A percentile compares a stretch with the other conserved stretches of the same genome.
Conservation (phyloP, 176 grass and related monocot species). For the Carex littledalei region DNA sequence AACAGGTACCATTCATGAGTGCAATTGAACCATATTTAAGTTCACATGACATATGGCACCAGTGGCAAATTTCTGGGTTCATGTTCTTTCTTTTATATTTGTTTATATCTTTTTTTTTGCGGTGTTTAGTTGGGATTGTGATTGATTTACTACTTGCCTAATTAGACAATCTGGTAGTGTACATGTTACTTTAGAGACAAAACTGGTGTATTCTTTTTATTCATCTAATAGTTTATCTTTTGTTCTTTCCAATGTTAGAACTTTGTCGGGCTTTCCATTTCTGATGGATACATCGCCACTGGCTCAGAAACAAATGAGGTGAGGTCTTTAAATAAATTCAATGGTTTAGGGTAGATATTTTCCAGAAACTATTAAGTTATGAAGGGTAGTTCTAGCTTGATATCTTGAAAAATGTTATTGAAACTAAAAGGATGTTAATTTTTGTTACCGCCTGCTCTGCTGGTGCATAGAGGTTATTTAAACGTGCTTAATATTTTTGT, state of each 20-base stretch:
- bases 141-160: background rate
- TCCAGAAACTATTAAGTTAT: background rate
- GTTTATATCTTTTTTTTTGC: background rate
- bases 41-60: background rate
- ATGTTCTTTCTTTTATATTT: background rate
- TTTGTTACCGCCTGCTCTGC: background rate
- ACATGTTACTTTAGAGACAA: background rate
- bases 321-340: constrained; percentile 26
- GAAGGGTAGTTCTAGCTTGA: background rate
- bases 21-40: background rate
- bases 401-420: too few species aligned
- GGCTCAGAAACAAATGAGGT: constrained; percentile 99
- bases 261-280: constrained; percentile 95
- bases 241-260: constrained; percentile 43
- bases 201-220: background rate
- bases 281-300: constrained; percentile 96
- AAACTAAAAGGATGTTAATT: too few species aligned
- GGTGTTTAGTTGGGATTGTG: background rate
- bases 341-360: constrained; percentile 5
- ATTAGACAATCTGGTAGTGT: background rate
- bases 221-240: background rate
- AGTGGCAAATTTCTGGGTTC: background rate
- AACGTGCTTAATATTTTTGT: background rate
- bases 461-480: background rate
- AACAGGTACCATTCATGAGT: background rate